These are phyloP conservation scores for Vigna hirtella DNA, from an alignment of 306 rosid genomes.

Conservation along the genomic window DNA sequence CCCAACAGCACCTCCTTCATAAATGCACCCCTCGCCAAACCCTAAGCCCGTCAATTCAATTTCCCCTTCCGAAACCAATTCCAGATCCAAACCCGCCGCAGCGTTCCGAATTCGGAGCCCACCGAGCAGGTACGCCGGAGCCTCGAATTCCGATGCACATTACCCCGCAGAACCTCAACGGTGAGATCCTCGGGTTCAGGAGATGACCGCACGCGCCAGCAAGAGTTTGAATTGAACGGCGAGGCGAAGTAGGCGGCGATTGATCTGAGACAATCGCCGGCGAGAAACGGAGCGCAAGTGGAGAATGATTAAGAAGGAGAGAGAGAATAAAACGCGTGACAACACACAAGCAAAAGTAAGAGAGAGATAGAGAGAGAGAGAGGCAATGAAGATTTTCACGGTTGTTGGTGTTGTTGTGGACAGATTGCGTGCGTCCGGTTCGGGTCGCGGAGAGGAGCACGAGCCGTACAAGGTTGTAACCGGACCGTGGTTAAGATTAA, in stretches of 20 bases:
- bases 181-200: conserved; percentile 33
- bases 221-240: background rate
- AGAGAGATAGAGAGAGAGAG: conserved; percentile 25
- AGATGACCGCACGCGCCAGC: background rate
- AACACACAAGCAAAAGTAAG: conserved; percentile 4
- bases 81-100: conserved; percentile 33
- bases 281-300: conserved; percentile 17
- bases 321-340: conserved; percentile 21
- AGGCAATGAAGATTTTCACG: conserved; percentile 23
- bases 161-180: background rate
- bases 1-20: conserved; percentile 42
- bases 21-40: conserved; percentile 41
- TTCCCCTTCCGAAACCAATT: background rate
- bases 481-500: conserved; percentile 36
- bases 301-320: conserved; percentile 11
- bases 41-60: conserved; percentile 35
- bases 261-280: conserved; percentile 37
- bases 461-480: conserved; percentile 50
- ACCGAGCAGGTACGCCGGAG: background rate
- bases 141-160: background rate
- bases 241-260: background rate
- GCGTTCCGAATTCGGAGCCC: background rate
- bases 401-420: conserved; percentile 31
- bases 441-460: conserved; percentile 36
- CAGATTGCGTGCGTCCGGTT: conserved; percentile 31